Evolutionary conservation across 495 filamentous ascomycete genomes (phyloP).

Genomic region (Tuber borchii): DNA sequence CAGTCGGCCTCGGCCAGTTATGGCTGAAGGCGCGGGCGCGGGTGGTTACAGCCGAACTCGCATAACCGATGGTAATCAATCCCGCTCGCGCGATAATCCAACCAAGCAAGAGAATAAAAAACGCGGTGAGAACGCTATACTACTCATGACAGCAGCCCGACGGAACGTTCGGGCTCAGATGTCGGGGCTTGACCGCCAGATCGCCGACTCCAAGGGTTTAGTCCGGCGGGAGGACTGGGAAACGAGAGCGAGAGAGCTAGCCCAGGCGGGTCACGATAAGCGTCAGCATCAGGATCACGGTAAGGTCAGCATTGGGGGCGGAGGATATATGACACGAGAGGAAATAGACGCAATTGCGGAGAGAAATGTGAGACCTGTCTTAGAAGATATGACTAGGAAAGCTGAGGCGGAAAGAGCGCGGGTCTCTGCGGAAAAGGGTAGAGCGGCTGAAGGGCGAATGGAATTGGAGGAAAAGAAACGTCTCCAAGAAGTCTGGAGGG

Average conservation of each 20-base stretch:
- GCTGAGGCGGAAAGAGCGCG: constrained; percentile 60
- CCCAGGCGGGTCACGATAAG: constrained; percentile 22
- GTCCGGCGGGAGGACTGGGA: constrained; percentile 23
- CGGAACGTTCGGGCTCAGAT: constrained; percentile 61
- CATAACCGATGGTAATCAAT: constrained; percentile 14
- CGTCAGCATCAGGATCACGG: constrained; percentile 47
- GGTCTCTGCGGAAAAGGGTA: constrained; percentile 51
- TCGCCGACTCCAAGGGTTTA: constrained; percentile 34
- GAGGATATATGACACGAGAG: constrained; percentile 67
- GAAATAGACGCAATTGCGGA: constrained; percentile 77
- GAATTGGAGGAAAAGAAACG: constrained; percentile 48
- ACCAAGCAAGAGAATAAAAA: constrained; percentile 67
- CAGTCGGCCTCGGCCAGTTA: constrained; percentile 13
- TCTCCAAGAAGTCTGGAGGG: constrained; percentile 16
- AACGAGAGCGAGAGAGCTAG: constrained; percentile 16
- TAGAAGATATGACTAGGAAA: constrained; percentile 81
- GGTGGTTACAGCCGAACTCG: constrained; percentile 8
- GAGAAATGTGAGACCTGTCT: constrained; percentile 71
- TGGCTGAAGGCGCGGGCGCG: background rate
- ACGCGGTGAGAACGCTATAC: constrained; percentile 62
- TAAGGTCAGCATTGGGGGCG: constrained; percentile 72
- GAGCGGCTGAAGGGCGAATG: constrained; percentile 53
- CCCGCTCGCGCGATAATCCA: constrained; percentile 45
- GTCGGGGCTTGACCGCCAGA: constrained; percentile 35
- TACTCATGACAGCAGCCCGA: constrained; percentile 70